Conservation (phyloP, 2,329 filamentous ascomycete genomes). For the Exophiala spinifera region DNA sequence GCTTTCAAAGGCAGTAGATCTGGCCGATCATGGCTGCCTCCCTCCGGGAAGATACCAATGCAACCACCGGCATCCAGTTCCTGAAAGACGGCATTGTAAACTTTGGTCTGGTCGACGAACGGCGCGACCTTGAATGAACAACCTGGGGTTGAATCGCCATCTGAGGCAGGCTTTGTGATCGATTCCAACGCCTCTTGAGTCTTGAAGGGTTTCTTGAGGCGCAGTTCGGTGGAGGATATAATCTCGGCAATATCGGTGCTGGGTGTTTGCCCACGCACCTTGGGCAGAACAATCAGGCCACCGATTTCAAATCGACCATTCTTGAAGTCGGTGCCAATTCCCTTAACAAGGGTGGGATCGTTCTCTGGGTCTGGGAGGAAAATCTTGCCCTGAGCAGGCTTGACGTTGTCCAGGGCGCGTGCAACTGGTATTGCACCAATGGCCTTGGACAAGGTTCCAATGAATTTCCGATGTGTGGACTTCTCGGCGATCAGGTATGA, state of each 20-base stretch:
- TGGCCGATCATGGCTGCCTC: slow-evolving; percentile 90
- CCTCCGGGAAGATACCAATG: slow-evolving; percentile 95
- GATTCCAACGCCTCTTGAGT: slow-evolving; percentile 71
- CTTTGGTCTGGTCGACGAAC: slow-evolving; percentile 88
- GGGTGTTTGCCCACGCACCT: slow-evolving; percentile 73
- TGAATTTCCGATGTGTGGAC: slow-evolving; percentile 84
- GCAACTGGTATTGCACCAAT: slow-evolving; percentile 92
- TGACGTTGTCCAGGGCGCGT: slow-evolving; percentile 83
- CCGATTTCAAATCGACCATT: slow-evolving; percentile 67
- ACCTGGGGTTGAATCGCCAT: slow-evolving; percentile 67
- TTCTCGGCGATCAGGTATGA: slow-evolving; percentile 94
- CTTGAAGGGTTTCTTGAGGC: slow-evolving; percentile 84
- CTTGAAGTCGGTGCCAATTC: slow-evolving; percentile 80
- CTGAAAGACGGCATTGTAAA: slow-evolving; percentile 90
- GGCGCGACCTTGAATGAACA: slow-evolving; percentile 84
- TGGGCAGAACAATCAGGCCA: slow-evolving; percentile 82
- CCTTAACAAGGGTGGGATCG: slow-evolving; percentile 76
- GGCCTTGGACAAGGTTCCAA: slow-evolving; percentile 79
- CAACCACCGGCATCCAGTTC: slow-evolving; percentile 79
- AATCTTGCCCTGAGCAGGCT: slow-evolving; percentile 71
- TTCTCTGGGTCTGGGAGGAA: slow-evolving; percentile 86
- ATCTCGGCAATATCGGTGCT: slow-evolving; percentile 84
- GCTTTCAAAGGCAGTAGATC: slow-evolving; percentile 91
- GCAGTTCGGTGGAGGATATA: slow-evolving; percentile 72
- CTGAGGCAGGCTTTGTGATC: slow-evolving; percentile 68